Base-by-base conservation (phyloP, 441 rosid species). In the Mallotus repandus region DNA sequence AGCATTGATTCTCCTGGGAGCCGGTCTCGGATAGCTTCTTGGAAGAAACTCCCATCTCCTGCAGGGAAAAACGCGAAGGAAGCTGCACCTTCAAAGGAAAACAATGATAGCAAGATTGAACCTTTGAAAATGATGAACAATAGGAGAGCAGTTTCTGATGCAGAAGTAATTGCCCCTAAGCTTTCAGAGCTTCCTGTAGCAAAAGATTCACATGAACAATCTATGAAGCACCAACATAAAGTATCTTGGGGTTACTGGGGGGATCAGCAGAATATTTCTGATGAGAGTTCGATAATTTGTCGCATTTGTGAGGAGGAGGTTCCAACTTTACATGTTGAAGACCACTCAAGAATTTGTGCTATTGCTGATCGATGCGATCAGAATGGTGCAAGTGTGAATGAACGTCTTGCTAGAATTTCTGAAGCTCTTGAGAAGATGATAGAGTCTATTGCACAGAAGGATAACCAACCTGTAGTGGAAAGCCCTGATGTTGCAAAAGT, bases 251-350 rank as follows among this genome's bases (percentile, higher is more conserved):
- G 99, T 86, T 76, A 89, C 74, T 91, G 98, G 98, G 94, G 91
- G 61, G 96, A 91, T 65, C 97, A 88, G 66, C 88, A 84, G 60
- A 84, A 79, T 82, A 56, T 81, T 76, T 76, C 87, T 22, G 98
- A 91, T 63, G 99, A 89, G 59, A 84, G 82, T 81, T 90, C 97
- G 74, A 96, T 96, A 65, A 93, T 96, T 74, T 96, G 99, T 73
- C 95, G 99, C 69, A 96, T 96, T 81, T 96, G 98, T 62, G 99
- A 93, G 86, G 98, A 96, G 88, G 97, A 91, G 81, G 97, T 96
- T 80, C 91, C 89, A 59, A 96, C 99, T 54, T 83, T 83, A 69
- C 80, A 86, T 67, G 97, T 96, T 54, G 99, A 96, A 85, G 98
- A 91, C 73, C 99, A 96, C 82, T 96, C 97, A 73, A 88, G 87